Evolutionary conservation across 768 basidiomycete genomes (phyloP).

Genomic region (Russula earlei): DNA sequence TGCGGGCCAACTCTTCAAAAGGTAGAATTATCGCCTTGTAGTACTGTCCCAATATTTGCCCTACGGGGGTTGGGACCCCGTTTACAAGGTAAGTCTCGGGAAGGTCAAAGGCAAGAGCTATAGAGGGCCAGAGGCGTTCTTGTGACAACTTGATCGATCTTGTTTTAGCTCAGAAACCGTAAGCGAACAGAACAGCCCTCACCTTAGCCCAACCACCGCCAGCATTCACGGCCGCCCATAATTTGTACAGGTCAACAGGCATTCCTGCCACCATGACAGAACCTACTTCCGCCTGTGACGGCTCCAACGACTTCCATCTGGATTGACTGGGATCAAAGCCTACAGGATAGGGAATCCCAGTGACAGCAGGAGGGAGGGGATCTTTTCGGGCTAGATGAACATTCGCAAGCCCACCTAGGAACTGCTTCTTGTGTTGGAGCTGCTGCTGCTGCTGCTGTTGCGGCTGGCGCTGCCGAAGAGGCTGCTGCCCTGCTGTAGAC

Average conservation of each 20-base stretch:
- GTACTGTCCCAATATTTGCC: conserved; percentile 43
- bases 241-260: conserved; percentile 66
- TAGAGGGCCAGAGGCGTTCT: conserved; percentile 15
- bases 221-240: conserved; percentile 55
- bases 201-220: conserved; percentile 57
- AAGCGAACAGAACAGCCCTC: conserved; percentile 22
- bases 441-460: conserved; percentile 28
- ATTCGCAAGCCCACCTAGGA: conserved; percentile 50
- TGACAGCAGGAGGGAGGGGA: conserved; percentile 71
- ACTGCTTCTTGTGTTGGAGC: conserved; percentile 37
- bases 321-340: conserved; percentile 56
- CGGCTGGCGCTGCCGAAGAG: conserved; percentile 25
- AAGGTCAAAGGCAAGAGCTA: conserved; percentile 36
- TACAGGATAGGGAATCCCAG: conserved; percentile 45
- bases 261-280: conserved; percentile 59
- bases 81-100: conserved; percentile 24
- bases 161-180: neutral
- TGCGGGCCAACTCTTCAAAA: conserved; percentile 64
- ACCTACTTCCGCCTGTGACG: conserved; percentile 47
- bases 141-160: conserved; percentile 11
- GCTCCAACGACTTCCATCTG: conserved; percentile 57
- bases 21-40: conserved; percentile 57
- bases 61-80: conserved; percentile 38
- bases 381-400: conserved; percentile 46
- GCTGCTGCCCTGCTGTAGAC: conserved; percentile 30